These are phyloP conservation scores for Homolaphlyctis polyrhiza DNA, from an alignment of 371 early-diverging fungal species.

Conservation along the genomic window DNA sequence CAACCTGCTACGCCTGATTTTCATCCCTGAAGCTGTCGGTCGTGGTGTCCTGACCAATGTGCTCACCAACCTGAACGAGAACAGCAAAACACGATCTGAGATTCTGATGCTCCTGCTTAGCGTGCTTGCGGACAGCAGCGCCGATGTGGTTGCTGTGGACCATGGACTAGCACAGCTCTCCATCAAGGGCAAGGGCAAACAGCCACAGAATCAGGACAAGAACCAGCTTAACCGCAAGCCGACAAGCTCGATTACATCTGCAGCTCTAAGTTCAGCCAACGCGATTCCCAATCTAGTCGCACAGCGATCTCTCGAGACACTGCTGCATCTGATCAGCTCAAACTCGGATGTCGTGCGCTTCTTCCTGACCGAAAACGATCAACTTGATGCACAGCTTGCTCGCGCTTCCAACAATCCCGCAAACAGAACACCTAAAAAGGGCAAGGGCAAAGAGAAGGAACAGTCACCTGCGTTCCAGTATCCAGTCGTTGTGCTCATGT, in stretches of 20 bases:
- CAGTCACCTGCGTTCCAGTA: conserved; percentile 55
- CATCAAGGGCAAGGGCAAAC: conserved; percentile 39
- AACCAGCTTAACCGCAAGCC: background rate
- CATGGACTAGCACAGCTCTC: conserved; percentile 73
- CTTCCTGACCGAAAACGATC: conserved; percentile 71
- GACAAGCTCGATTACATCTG: conserved; percentile 19
- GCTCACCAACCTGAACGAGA: conserved; percentile 85
- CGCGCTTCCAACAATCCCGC: too few relatives aligned
- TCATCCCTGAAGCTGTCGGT: conserved; percentile 69
- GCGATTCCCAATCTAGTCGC: conserved; percentile 72
- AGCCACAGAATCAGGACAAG: background rate
- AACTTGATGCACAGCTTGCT: conserved; percentile 28
- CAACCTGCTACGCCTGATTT: conserved; percentile 77
- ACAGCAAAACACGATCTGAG: conserved; percentile 79
- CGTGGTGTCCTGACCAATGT: conserved; percentile 66
- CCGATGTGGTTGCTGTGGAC: conserved; percentile 72
- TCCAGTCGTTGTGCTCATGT: conserved; percentile 80
- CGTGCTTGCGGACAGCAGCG: conserved; percentile 78
- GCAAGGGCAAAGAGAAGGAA: conserved; percentile 62
- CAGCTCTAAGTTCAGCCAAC: conserved; percentile 7
- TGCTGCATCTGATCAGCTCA: conserved; percentile 64
- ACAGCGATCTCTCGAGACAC: conserved; percentile 79
- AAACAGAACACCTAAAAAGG: conserved; percentile 38
- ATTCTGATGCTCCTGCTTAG: conserved; percentile 79
- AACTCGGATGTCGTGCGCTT: conserved; percentile 64